These are phyloP conservation scores for Podospora australis DNA, from an alignment of 495 filamentous ascomycete species.

Conservation along the genomic window DNA sequence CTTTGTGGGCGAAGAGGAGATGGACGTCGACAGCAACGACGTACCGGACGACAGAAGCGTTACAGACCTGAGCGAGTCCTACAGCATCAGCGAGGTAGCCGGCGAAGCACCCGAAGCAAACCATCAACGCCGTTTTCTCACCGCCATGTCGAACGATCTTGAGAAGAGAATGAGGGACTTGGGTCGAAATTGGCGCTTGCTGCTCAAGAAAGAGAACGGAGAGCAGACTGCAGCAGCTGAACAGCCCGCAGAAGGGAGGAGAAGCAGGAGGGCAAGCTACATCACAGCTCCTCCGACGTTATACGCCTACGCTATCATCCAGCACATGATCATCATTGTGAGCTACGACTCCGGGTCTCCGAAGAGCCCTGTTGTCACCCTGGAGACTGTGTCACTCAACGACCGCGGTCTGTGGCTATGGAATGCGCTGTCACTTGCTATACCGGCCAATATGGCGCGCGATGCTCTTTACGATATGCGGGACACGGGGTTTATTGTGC, in stretches of 20 bases:
- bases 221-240: too few relatives aligned
- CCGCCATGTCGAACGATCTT: slow-evolving; percentile 12
- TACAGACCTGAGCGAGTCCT: background rate
- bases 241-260: too few relatives aligned
- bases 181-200: slow-evolving; percentile 15
- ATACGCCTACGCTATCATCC: slow-evolving; percentile 22
- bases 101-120: background rate
- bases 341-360: slow-evolving; percentile 17
- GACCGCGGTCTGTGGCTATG: slow-evolving; percentile 26
- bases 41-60: slow-evolving; percentile 1
- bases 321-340: slow-evolving; percentile 23
- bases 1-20: slow-evolving; percentile 4
- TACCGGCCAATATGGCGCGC: slow-evolving; percentile 21
- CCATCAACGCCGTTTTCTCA: slow-evolving; percentile 8
- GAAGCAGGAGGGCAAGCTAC: too few relatives aligned
- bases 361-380: slow-evolving; percentile 14
- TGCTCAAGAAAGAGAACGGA: slow-evolving; percentile 3
- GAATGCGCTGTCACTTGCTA: slow-evolving; percentile 28
- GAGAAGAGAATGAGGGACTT: slow-evolving; percentile 11
- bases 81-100: background rate
- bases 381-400: slow-evolving; percentile 19
- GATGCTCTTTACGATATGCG: slow-evolving; percentile 13
- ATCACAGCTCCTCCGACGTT: slow-evolving; percentile 19
- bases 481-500: slow-evolving; percentile 1
- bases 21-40: background rate